A percentile compares a stretch with the other conserved stretches of the same genome.
Evolutionary conservation across 2,329 filamentous ascomycete genomes (phyloP).

Genomic region (Phoma sp.): DNA sequence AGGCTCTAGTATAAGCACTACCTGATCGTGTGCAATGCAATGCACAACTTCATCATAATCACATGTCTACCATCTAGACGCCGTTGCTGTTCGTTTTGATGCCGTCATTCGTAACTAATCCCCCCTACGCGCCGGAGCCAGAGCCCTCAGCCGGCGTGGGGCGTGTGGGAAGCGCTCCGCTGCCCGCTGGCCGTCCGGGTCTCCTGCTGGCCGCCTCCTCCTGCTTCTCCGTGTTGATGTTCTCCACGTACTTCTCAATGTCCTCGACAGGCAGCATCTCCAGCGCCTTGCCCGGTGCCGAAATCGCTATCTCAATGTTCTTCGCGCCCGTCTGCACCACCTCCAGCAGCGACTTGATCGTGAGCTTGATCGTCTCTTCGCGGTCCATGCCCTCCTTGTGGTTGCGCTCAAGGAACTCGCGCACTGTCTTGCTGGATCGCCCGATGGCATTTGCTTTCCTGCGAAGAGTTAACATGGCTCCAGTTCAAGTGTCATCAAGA

Average conservation of each 20-base stretch:
- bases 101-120: slow-evolving; percentile 29
- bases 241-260: slow-evolving; percentile 97
- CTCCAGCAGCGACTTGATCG: slow-evolving; percentile 96
- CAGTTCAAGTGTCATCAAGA: not conserved
- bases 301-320: slow-evolving; percentile 99
- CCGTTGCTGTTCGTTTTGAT: slow-evolving; percentile 39
- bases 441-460: slow-evolving; percentile 99
- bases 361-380: slow-evolving; percentile 93
- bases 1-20: slow-evolving; percentile 37
- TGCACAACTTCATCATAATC: slow-evolving; percentile 35
- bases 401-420: slow-evolving; percentile 97
- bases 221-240: slow-evolving; percentile 98
- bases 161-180: slow-evolving; percentile 75
- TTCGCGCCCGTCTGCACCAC: slow-evolving; percentile 98
- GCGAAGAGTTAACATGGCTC: slow-evolving; percentile 20
- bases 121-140: slow-evolving; percentile 35
- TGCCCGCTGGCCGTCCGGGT: slow-evolving; percentile 64
- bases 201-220: slow-evolving; percentile 99
- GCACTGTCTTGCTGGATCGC: slow-evolving; percentile 97
- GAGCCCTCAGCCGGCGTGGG: slow-evolving; percentile 54
- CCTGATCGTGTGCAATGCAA: slow-evolving; percentile 26
- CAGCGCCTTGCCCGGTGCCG: slow-evolving; percentile 88
- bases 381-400: slow-evolving; percentile 98
- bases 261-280: slow-evolving; percentile 96
- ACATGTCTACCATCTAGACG: slow-evolving; percentile 36